Percentiles rank a stretch among this genome's conserved stretches.
Evolutionary conservation across 2,329 filamentous ascomycete genomes (phyloP).

Genomic region (Pseudodiploospora longispora): DNA sequence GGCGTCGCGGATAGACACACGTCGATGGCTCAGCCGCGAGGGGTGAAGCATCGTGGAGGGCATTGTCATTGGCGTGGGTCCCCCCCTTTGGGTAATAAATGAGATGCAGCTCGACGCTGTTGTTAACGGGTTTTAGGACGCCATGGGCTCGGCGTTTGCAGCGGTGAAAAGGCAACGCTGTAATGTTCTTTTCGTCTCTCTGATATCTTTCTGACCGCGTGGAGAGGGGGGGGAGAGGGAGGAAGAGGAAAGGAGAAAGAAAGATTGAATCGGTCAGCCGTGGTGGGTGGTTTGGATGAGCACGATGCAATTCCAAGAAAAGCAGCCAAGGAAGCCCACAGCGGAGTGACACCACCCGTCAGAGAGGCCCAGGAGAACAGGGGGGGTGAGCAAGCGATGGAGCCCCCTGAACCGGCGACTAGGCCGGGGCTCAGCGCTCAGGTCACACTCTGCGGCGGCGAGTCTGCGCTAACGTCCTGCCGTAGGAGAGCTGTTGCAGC

Average conservation of each 20-base stretch:
- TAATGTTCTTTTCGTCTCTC: neutral
- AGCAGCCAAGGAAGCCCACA: neutral
- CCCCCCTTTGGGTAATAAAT: neutral
- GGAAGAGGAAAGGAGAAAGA: neutral
- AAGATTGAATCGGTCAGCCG: neutral
- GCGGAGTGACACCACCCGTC: constrained; percentile 2
- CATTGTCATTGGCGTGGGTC: constrained; percentile 17
- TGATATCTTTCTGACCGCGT: no score
- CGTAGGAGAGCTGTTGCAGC: no score
- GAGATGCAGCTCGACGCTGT: constrained; percentile 6
- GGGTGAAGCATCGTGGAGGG: constrained; percentile 29
- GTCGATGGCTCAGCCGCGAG: constrained; percentile 25
- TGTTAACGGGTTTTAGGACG: constrained; percentile 5
- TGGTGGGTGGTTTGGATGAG: no score
- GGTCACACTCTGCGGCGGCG: no score
- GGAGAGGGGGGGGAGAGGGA: constrained; percentile 4
- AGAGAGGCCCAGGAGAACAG: no score
- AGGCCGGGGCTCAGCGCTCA: no score
- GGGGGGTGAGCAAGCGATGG: no score
- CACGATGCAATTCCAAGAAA: no score
- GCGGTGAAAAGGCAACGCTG: constrained; percentile 1
- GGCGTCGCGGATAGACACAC: constrained; percentile 21
- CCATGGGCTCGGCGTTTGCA: constrained; percentile 2
- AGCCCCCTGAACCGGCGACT: no score
- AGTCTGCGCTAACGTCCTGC: no score